Evolutionary conservation across 768 basidiomycete genomes (phyloP).

Genomic region (Xerocomellus dryophilus): DNA sequence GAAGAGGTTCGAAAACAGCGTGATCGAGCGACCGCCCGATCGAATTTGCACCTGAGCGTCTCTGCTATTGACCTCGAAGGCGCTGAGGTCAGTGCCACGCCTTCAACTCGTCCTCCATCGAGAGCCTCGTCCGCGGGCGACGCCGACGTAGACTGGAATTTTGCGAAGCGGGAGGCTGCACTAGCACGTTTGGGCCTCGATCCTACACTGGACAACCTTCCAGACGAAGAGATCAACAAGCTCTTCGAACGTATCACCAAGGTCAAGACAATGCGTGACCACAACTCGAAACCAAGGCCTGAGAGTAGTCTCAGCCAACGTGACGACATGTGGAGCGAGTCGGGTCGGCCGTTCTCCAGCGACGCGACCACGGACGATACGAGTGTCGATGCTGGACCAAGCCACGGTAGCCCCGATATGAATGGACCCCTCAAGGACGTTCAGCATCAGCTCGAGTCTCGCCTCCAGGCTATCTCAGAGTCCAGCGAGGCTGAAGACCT

Average conservation of each 20-base stretch:
- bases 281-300: conserved; percentile 75
- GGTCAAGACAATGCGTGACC: conserved; percentile 83
- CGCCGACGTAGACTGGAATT: conserved; percentile 93
- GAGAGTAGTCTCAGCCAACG: conserved; percentile 86
- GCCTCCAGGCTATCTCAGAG: conserved; percentile 58
- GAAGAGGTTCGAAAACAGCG: conserved; percentile 91
- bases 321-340: conserved; percentile 88
- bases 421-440: conserved; percentile 65
- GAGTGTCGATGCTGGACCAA: conserved; percentile 66
- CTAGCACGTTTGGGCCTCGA: conserved; percentile 82
- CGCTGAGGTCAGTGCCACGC: conserved; percentile 37
- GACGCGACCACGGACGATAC: conserved; percentile 86
- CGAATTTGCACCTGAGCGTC: conserved; percentile 61
- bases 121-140: conserved; percentile 65
- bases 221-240: conserved; percentile 92
- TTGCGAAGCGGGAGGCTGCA: conserved; percentile 91
- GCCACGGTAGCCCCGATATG: conserved; percentile 61
- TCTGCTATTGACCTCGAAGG: conserved; percentile 66
- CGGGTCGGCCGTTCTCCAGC: conserved; percentile 73
- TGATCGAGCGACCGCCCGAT: conserved; percentile 73
- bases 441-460: conserved; percentile 72
- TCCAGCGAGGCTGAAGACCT: conserved; percentile 80
- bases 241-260: conserved; percentile 93
- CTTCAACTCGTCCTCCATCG: conserved; percentile 72
- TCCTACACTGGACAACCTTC: conserved; percentile 86